Percentiles rank a stretch among this genome's conserved stretches.
These are phyloP conservation scores for Yarrowia deformans DNA, from an alignment of 805 yeast species.

Conservation along the genomic window DNA sequence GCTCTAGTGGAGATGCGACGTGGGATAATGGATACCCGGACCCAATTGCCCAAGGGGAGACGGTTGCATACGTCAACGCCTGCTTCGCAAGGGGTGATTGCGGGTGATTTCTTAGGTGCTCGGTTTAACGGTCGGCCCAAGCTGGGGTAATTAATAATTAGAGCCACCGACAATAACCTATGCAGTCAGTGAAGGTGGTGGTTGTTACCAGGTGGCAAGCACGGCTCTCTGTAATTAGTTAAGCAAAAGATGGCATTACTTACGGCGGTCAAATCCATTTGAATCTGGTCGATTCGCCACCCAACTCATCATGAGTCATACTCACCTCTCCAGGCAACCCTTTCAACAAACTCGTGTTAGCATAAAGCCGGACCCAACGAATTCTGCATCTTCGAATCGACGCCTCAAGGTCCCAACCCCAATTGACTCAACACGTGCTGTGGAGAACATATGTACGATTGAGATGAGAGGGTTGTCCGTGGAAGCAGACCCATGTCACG, in stretches of 20 bases:
- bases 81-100: neutral
- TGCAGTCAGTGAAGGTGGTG: too few species aligned
- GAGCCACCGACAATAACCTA: too few species aligned
- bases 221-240: too few species aligned
- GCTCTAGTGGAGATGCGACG: neutral
- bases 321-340: neutral
- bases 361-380: constrained; percentile 11
- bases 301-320: constrained; percentile 2
- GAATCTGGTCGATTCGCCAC: too few species aligned
- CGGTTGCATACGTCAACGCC: neutral
- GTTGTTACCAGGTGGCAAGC: too few species aligned
- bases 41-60: neutral
- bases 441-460: neutral
- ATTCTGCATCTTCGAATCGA: neutral
- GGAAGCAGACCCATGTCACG: neutral
- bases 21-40: neutral
- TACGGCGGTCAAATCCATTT: too few species aligned
- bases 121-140: neutral
- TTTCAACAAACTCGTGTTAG: neutral
- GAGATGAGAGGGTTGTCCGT: neutral
- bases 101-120: neutral
- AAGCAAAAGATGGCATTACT: too few species aligned
- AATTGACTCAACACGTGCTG: constrained; percentile 37
- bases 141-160: neutral
- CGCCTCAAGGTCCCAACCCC: constrained; percentile 26